phyloP scores from a whole-genome alignment of 371 early-diverging fungal species.

The Rhizomucor pusillus region DNA sequence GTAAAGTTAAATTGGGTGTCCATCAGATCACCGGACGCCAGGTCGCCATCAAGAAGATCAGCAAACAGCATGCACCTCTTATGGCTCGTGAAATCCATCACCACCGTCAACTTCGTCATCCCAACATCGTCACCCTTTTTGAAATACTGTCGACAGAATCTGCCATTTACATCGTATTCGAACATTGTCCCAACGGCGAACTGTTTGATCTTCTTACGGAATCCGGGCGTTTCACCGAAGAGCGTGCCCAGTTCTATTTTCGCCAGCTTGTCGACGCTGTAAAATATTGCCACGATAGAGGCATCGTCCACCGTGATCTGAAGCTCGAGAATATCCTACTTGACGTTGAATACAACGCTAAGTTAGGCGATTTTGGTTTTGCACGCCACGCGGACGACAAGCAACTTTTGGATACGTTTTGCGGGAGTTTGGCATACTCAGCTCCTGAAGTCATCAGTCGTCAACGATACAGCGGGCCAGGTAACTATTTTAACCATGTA shows the following conservation, averaged over 20 bases:
- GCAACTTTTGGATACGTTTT: slow-evolving; percentile 79
- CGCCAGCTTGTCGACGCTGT: slow-evolving; percentile 75
- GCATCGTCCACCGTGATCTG: slow-evolving; percentile 82
- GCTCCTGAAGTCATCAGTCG: slow-evolving; percentile 81
- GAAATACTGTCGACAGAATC: slow-evolving; percentile 85
- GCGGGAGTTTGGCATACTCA: slow-evolving; percentile 83
- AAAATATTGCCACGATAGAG: slow-evolving; percentile 71
- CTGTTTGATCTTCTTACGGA: slow-evolving; percentile 67
- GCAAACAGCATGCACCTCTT: slow-evolving; percentile 74
- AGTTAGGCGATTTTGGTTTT: slow-evolving; percentile 91
- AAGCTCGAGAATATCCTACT: slow-evolving; percentile 87
- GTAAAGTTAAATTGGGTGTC: slow-evolving; percentile 81
- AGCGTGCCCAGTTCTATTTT: slow-evolving; percentile 63
- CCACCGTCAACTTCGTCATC: slow-evolving; percentile 80
- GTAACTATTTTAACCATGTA: slow-evolving; percentile 24
- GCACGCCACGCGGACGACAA: slow-evolving; percentile 69
- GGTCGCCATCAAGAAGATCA: slow-evolving; percentile 87
- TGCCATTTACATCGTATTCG: slow-evolving; percentile 78
- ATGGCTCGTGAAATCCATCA: slow-evolving; percentile 87
- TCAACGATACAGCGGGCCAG: slow-evolving; percentile 77
- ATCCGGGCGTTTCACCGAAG: slow-evolving; percentile 55
- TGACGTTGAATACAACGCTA: slow-evolving; percentile 70
- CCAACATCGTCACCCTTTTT: slow-evolving; percentile 82
- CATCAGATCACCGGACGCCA: slow-evolving; percentile 80
- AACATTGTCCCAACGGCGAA: slow-evolving; percentile 79